Percentiles rank a stretch among this genome's conserved stretches.
These are phyloP conservation scores for Sarcomyxa edulis DNA, from an alignment of 768 basidiomycete species.

Conservation along the genomic window DNA sequence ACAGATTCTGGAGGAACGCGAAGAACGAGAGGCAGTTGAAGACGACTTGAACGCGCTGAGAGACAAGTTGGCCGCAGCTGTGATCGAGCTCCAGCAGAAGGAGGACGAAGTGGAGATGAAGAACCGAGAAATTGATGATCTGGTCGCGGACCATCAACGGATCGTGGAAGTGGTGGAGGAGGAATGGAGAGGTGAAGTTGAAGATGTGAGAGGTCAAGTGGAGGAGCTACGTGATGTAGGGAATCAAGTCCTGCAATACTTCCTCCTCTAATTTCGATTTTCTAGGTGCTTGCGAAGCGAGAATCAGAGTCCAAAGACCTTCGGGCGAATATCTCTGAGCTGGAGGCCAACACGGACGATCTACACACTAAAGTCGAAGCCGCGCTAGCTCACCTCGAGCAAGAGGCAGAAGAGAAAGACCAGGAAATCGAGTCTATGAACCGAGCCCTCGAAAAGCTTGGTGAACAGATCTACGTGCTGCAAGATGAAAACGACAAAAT, in stretches of 20 bases:
- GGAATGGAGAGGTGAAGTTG: slow-evolving; percentile 86
- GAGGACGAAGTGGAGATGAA: slow-evolving; percentile 85
- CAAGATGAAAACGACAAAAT: slow-evolving; percentile 83
- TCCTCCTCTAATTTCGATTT: neutral
- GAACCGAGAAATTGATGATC: slow-evolving; percentile 70
- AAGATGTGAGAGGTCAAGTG: slow-evolving; percentile 71
- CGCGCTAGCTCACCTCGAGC: slow-evolving; percentile 70
- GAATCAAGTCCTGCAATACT: slow-evolving; percentile 5
- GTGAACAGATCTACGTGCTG: slow-evolving; percentile 74
- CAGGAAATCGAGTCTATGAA: slow-evolving; percentile 69
- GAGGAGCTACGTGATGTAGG: slow-evolving; percentile 75
- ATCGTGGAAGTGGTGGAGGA: slow-evolving; percentile 73
- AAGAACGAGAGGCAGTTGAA: slow-evolving; percentile 75
- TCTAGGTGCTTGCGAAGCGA: slow-evolving; percentile 76
- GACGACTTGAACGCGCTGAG: slow-evolving; percentile 67
- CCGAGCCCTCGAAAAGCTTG: slow-evolving; percentile 73
- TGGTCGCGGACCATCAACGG: slow-evolving; percentile 67
- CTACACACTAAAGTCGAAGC: slow-evolving; percentile 71
- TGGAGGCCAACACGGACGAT: slow-evolving; percentile 67
- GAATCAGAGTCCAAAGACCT: slow-evolving; percentile 76
- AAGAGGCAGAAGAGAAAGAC: slow-evolving; percentile 76
- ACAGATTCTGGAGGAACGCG: slow-evolving; percentile 63
- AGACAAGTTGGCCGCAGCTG: slow-evolving; percentile 73
- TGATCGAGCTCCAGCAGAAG: slow-evolving; percentile 81
- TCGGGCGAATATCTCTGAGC: slow-evolving; percentile 66